Conservation (phyloP, 75 land plant genomes). For the Selaginella tamariscina region DNA sequence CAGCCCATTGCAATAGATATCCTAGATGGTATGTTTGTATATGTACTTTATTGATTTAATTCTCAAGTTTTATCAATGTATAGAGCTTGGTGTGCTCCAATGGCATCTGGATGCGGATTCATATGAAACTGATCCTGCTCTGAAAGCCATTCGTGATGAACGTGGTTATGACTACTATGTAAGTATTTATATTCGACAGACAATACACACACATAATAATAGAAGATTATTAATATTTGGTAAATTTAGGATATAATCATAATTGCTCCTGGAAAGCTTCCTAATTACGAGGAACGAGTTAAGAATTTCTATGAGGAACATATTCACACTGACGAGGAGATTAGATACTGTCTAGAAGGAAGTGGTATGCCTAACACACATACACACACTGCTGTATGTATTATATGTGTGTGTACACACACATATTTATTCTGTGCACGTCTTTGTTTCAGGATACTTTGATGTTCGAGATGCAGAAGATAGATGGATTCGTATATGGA, state of each 20-base stretch:
- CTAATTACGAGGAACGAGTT: conserved; percentile 70
- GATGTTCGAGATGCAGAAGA: conserved; percentile 82
- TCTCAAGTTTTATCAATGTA: neutral
- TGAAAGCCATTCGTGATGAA: conserved; percentile 65
- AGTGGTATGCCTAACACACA: conserved; percentile 61
- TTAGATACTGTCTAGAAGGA: conserved; percentile 81
- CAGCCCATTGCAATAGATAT: neutral
- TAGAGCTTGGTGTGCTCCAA: conserved; percentile 77
- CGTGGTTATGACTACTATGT: conserved; percentile 84
- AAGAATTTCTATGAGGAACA: conserved; percentile 90
- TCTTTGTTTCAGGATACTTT: conserved; percentile 57
- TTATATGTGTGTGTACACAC: neutral
- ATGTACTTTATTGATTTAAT: neutral
- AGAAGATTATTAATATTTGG: neutral
- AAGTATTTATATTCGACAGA: neutral
- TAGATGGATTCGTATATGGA: conserved; percentile 71
- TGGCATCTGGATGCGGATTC: conserved; percentile 82
- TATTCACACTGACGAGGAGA: conserved; percentile 91
- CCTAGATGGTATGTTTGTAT: neutral
- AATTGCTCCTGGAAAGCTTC: conserved; percentile 66
- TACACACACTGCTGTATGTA: conserved; percentile 3
- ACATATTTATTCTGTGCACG: neutral
- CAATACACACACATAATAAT: too few species aligned
- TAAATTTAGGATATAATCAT: conserved; percentile 53
- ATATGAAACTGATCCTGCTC: conserved; percentile 56